Evolutionary conservation across 2,329 filamentous ascomycete genomes (phyloP).

Genomic region (Cylindrodendrum hubeiense): DNA sequence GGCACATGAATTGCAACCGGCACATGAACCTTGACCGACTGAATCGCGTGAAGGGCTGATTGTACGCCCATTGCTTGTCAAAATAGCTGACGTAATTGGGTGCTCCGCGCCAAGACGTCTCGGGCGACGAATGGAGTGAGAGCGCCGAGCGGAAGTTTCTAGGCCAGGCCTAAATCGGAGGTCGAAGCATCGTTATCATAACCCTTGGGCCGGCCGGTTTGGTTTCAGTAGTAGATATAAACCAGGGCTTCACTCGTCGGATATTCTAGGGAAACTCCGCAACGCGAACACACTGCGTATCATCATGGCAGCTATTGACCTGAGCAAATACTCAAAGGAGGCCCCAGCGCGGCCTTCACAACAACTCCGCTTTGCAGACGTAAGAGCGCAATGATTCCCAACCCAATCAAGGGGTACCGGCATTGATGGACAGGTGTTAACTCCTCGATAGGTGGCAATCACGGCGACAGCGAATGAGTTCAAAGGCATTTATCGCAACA

Average conservation of each 20-base stretch:
- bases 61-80: not conserved
- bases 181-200: not conserved
- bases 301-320: slow-evolving; percentile 37
- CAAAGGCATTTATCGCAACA: slow-evolving; percentile 62
- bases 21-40: not conserved
- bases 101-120: slow-evolving; percentile 24
- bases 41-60: not conserved
- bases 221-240: not conserved
- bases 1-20: slow-evolving; percentile 18
- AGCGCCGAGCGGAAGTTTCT: slow-evolving; percentile 22
- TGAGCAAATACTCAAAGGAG: slow-evolving; percentile 38
- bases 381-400: slow-evolving; percentile 23
- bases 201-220: not conserved
- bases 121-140: not conserved
- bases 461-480: slow-evolving; percentile 59
- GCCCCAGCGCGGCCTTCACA: slow-evolving; percentile 35
- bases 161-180: slow-evolving; percentile 24
- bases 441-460: slow-evolving; percentile 49
- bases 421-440: not conserved
- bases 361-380: slow-evolving; percentile 43
- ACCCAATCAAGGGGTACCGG: not conserved
- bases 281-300: not conserved
- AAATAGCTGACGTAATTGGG: slow-evolving; percentile 38
- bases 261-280: not conserved
- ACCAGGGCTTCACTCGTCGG: not conserved